These are phyloP conservation scores for Styphnolobium japonicum DNA, from an alignment of 306 rosid genomes.

Conservation along the genomic window DNA sequence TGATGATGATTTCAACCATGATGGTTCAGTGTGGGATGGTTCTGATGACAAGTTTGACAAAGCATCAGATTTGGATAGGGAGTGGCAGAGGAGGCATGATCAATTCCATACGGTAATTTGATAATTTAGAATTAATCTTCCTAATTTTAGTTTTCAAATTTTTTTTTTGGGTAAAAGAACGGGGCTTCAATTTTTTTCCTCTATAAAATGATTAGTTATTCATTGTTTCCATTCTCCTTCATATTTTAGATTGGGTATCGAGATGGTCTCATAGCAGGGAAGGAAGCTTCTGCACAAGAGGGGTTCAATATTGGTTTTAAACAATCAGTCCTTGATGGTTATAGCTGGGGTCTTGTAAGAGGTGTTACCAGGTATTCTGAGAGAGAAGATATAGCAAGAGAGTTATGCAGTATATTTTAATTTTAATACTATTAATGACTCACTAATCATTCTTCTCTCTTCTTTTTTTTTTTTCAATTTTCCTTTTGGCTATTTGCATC, in stretches of 20 bases:
- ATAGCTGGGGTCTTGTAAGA: conserved; percentile 59
- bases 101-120: too few relatives aligned
- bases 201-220: neutral
- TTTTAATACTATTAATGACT: neutral
- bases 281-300: conserved; percentile 65
- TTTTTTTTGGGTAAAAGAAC: too few relatives aligned
- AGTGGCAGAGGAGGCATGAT: too few relatives aligned
- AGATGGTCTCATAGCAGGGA: conserved; percentile 56
- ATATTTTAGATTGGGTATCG: conserved; percentile 54
- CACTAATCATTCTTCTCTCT: neutral
- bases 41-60: conserved; percentile 34
- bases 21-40: conserved; percentile 27
- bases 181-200: too few relatives aligned
- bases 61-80: conserved; percentile 41
- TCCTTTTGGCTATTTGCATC: neutral
- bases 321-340: conserved; percentile 44
- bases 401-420: neutral
- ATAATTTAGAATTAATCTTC: neutral
- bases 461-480: neutral
- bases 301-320: conserved; percentile 62
- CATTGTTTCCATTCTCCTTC: neutral
- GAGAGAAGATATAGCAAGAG: neutral
- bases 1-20: conserved; percentile 20
- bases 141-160: neutral
- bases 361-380: conserved; percentile 57